Evolutionary conservation across 2,329 filamentous ascomycete genomes (phyloP).

Genomic region (Westerdykella sp.): DNA sequence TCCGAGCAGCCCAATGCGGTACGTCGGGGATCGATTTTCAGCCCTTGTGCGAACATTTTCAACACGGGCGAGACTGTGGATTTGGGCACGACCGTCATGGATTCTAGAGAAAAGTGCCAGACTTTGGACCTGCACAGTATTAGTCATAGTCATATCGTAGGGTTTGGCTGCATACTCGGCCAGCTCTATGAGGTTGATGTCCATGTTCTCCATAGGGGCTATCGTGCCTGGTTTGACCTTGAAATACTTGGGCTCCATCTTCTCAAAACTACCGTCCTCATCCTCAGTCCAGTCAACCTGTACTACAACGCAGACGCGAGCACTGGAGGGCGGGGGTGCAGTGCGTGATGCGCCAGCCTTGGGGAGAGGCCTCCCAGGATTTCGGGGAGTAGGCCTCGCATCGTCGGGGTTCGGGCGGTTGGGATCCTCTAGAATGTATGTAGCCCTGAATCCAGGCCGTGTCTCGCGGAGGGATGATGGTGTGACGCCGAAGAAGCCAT

Average conservation of each 20-base stretch:
- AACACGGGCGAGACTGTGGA: slow-evolving; percentile 19
- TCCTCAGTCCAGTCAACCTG: slow-evolving; percentile 30
- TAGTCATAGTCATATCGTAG: slow-evolving; percentile 2
- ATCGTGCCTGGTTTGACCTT: slow-evolving; percentile 11
- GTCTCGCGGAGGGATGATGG: slow-evolving; percentile 14
- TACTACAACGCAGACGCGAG: slow-evolving; percentile 13
- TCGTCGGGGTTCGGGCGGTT: slow-evolving; percentile 5
- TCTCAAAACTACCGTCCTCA: slow-evolving; percentile 27
- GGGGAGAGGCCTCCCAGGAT: slow-evolving; percentile 8
- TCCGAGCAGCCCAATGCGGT: not conserved
- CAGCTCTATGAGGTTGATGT: slow-evolving; percentile 30
- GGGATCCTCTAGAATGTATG: slow-evolving; percentile 27
- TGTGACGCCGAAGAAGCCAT: slow-evolving; percentile 12
- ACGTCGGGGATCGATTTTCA: slow-evolving; percentile 11
- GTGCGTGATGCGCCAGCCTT: not conserved
- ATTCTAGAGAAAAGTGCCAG: slow-evolving; percentile 29
- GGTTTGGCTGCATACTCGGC: slow-evolving; percentile 15
- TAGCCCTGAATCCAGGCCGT: slow-evolving; percentile 20
- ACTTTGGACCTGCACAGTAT: slow-evolving; percentile 14
- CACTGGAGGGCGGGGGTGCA: not conserved
- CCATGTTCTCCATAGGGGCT: slow-evolving; percentile 19
- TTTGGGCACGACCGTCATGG: slow-evolving; percentile 13
- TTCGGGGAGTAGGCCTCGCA: slow-evolving; percentile 4
- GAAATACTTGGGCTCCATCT: slow-evolving; percentile 18
- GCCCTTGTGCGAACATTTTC: slow-evolving; percentile 16